These are phyloP conservation scores for Pleurotus salmoneostramineus DNA, from an alignment of 768 basidiomycete species.

Conservation along the genomic window DNA sequence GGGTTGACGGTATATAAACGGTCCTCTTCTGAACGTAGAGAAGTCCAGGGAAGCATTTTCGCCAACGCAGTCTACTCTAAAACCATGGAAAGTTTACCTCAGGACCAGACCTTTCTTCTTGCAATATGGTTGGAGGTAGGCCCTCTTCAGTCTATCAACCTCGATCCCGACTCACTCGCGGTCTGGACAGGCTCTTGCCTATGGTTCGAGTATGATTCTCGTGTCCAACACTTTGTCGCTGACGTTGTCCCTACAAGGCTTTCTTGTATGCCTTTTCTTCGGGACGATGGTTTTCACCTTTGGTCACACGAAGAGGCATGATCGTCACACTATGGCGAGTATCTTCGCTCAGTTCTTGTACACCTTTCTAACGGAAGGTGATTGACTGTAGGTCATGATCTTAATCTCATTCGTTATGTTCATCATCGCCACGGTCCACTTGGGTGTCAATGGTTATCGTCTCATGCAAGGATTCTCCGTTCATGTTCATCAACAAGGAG, in stretches of 20 bases:
- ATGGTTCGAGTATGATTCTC: background rate
- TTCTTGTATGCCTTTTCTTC: slow-evolving; percentile 10
- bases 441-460: slow-evolving; percentile 14
- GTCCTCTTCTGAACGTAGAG: too few relatives aligned
- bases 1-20: too few relatives aligned
- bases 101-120: too few relatives aligned
- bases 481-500: slow-evolving; percentile 6
- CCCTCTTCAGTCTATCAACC: background rate
- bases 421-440: slow-evolving; percentile 13
- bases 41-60: too few relatives aligned
- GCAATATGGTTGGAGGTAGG: too few relatives aligned
- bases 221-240: background rate
- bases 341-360: background rate
- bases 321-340: slow-evolving; percentile 7
- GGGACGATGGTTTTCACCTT: slow-evolving; percentile 12
- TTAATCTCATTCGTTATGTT: slow-evolving; percentile 15
- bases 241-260: slow-evolving; percentile 2
- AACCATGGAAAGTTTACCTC: too few relatives aligned
- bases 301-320: background rate
- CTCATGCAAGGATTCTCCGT: slow-evolving; percentile 12
- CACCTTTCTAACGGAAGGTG: background rate
- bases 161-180: background rate
- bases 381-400: slow-evolving; percentile 12
- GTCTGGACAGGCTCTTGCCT: background rate
- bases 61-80: too few relatives aligned